Evolutionary conservation across 2,329 filamentous ascomycete genomes (phyloP).

Genomic region (Sporothrix curviconia): DNA sequence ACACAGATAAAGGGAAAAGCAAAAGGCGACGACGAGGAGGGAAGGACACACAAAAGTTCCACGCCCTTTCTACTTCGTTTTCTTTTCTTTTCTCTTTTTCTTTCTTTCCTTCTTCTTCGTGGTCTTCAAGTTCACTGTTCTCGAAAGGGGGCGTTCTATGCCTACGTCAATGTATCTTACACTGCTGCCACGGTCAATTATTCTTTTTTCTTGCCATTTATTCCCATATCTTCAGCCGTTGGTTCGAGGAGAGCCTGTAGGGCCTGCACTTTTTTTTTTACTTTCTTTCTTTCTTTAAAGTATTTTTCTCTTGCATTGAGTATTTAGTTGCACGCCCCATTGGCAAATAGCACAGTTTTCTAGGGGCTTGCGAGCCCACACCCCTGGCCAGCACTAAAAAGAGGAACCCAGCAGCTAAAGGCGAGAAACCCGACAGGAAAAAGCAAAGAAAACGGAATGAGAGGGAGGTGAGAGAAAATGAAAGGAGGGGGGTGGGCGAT

Average conservation of each 20-base stretch:
- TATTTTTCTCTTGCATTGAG: neutral
- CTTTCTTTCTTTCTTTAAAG: neutral
- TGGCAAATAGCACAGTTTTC: too few relatives aligned
- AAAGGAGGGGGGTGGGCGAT: neutral
- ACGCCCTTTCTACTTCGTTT: neutral
- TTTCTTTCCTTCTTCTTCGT: neutral
- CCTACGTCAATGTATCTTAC: too few relatives aligned
- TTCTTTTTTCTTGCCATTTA: neutral
- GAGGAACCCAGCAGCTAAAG: neutral
- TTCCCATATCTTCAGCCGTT: too few relatives aligned
- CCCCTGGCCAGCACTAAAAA: constrained; percentile 2
- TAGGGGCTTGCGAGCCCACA: too few relatives aligned
- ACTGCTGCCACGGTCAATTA: too few relatives aligned
- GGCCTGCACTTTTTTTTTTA: too few relatives aligned
- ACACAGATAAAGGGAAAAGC: neutral
- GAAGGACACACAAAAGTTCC: neutral
- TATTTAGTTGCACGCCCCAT: too few relatives aligned
- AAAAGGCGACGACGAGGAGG: neutral
- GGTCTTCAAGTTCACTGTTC: neutral
- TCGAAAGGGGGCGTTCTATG: too few relatives aligned
- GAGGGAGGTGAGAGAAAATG: neutral
- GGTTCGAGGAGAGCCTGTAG: too few relatives aligned
- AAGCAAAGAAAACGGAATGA: neutral
- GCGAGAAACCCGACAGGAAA: neutral
- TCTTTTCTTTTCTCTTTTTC: neutral